phyloP scores from a whole-genome alignment of 2,329 filamentous ascomycete species.

The Thielaviopsis ethacetica region DNA sequence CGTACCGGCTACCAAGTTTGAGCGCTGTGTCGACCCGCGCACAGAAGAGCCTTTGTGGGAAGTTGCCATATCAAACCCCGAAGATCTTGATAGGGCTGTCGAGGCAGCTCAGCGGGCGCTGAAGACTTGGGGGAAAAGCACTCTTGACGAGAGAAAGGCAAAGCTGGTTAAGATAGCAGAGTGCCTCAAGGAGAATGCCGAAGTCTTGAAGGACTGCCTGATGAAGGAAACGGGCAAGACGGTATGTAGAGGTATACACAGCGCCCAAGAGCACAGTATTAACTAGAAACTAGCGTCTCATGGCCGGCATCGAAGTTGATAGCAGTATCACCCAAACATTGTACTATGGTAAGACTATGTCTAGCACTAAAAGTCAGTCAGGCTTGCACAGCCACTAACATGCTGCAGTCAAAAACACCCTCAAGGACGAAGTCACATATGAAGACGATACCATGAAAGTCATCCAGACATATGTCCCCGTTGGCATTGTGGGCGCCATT shows the following conservation, averaged over 20 bases:
- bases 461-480: conserved; percentile 21
- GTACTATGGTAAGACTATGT: conserved; percentile 3
- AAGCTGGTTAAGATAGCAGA: conserved; percentile 19
- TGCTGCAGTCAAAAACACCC: not conserved
- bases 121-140: conserved; percentile 17
- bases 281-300: not conserved
- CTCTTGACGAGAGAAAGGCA: conserved; percentile 18
- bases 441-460: conserved; percentile 17
- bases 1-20: not conserved
- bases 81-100: conserved; percentile 19
- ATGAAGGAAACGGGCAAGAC: conserved; percentile 15
- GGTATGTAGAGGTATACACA: conserved; percentile 2
- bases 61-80: conserved; percentile 16
- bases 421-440: conserved; percentile 12
- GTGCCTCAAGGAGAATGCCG: conserved; percentile 22
- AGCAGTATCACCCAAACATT: not conserved
- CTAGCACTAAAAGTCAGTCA: too few relatives aligned
- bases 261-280: not conserved
- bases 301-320: conserved; percentile 2
- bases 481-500: conserved; percentile 29
- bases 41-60: conserved; percentile 20
- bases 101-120: conserved; percentile 17
- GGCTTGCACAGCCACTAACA: not conserved
- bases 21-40: conserved; percentile 16
- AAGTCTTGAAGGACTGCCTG: conserved; percentile 7